Conservation (phyloP, 2,329 filamentous ascomycete species). For the Beauveria brongniartii region DNA sequence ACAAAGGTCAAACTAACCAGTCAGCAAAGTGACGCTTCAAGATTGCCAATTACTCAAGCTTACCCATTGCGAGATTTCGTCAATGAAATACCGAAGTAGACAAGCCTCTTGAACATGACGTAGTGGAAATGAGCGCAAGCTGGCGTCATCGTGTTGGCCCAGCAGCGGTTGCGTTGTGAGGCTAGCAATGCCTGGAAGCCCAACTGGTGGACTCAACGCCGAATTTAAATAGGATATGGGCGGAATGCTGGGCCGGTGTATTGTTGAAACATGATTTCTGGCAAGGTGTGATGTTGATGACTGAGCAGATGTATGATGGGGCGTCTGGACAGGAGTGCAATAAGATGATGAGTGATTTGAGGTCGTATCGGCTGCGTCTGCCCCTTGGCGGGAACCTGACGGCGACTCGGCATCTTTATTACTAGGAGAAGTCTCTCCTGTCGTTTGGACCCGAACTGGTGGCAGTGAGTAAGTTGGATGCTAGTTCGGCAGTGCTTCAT, state of each 20-base stretch:
- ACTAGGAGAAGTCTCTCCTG: slow-evolving; percentile 1
- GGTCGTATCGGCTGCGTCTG: neutral
- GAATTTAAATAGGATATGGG: slow-evolving; percentile 3
- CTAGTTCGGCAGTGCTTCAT: slow-evolving; percentile 2
- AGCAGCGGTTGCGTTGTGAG: neutral
- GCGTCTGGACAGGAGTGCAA: neutral
- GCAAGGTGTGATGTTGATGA: neutral
- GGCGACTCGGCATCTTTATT: neutral
- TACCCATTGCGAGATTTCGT: slow-evolving; percentile 34
- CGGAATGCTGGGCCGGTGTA: neutral
- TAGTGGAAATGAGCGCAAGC: slow-evolving; percentile 21
- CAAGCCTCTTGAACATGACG: slow-evolving; percentile 30
- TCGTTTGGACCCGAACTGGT: slow-evolving; percentile 9
- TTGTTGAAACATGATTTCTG: neutral
- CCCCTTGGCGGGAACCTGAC: neutral
- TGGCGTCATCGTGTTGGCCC: neutral
- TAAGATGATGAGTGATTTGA: slow-evolving; percentile 1
- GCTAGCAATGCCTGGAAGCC: slow-evolving; percentile 6
- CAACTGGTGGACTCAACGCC: neutral
- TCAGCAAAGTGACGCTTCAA: neutral
- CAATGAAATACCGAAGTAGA: slow-evolving; percentile 30
- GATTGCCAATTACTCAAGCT: neutral
- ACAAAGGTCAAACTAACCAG: slow-evolving; percentile 30
- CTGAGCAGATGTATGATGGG: neutral
- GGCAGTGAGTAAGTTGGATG: neutral